Base-by-base conservation (phyloP, 352 stramenopile species). In the Pilasporangium apinafurcum region DNA sequence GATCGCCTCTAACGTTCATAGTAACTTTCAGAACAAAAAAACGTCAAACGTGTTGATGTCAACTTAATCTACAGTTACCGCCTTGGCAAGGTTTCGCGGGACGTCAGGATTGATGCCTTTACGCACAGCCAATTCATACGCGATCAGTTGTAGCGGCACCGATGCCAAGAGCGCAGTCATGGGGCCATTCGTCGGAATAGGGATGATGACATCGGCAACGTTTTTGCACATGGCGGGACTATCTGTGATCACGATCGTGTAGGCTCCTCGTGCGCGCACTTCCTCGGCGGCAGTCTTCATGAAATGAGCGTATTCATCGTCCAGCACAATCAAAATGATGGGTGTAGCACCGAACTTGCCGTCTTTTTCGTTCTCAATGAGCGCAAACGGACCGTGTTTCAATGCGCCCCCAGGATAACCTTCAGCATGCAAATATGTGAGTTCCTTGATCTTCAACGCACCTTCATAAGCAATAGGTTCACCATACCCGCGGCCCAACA, bases 401-500 rank as follows among this genome's bases (percentile, higher is more conserved):
- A 99, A 75, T 31, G 96, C 96, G 21, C 95, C 96, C 20, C 95
- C 96, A 44, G 92, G 90, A 71, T 98, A 99, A 22, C 96, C 96
- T 54, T 99, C 96, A 22, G 96, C 96, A 56, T 99, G 96, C 30
- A 99, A 62, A 56, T 99, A 99, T 44, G 91, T 97, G 68, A 98
- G 98, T 76, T 99, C 96, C 70, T 99, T 99, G 45, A 99, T 97
- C 71, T 99, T 99, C 16, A 99, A 65, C 16, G 96, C 96, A 28
- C 96, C 96, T 79, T 99, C 95, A 52, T 95, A 90, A 14, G 96
- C 96, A 39, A 98, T 96, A 5, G 95, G 92, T 58, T 97, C 89
- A 37, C 74, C 89, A 50, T 95, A 97, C 37, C 88, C 92, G 51
- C 96, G 94, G 21, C 95, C 95, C 8, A 98, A 62, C 33, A 98